Percentiles rank a stretch among this genome's conserved stretches.
Conservation (phyloP, 768 basidiomycete species). For the Antrodiella citrinella region DNA sequence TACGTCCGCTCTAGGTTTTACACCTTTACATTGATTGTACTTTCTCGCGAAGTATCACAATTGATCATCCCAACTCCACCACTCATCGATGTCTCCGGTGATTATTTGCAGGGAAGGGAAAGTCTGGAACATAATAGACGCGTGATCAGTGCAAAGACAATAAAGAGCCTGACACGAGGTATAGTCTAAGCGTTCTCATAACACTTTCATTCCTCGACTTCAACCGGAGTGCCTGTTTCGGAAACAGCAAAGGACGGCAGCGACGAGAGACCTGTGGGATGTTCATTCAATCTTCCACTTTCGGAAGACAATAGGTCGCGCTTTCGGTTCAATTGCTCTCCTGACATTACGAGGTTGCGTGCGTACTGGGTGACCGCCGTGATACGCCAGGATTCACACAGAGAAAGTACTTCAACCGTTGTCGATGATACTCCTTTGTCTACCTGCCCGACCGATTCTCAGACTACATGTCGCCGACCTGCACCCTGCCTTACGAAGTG, state of each 20-base stretch:
- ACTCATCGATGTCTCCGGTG: no score
- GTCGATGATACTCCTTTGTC: no score
- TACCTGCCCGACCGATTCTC: no score
- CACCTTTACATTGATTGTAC: not conserved
- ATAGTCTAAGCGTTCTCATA: not conserved
- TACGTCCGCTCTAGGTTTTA: not conserved
- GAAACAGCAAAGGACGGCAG: not conserved
- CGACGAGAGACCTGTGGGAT: constrained; percentile 3
- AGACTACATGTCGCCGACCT: constrained; percentile 37
- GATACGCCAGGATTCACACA: not conserved
- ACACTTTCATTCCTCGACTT: not conserved
- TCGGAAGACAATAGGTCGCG: constrained; percentile 13
- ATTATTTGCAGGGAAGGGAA: no score
- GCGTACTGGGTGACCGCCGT: not conserved
- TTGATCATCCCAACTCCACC: not conserved
- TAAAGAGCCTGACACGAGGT: constrained; percentile 1
- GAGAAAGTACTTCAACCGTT: not conserved
- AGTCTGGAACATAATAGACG: no score
- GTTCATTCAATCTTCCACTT: constrained; percentile 9
- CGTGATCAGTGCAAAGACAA: constrained; percentile 8
- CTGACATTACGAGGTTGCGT: not conserved
- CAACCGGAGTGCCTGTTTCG: not conserved
- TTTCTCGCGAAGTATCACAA: not conserved
- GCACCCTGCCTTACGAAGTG: constrained; percentile 46
- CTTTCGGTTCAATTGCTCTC: not conserved